These are phyloP conservation scores for Lasiodiplodia citricola DNA, from an alignment of 2,329 filamentous ascomycete genomes.

Conservation along the genomic window DNA sequence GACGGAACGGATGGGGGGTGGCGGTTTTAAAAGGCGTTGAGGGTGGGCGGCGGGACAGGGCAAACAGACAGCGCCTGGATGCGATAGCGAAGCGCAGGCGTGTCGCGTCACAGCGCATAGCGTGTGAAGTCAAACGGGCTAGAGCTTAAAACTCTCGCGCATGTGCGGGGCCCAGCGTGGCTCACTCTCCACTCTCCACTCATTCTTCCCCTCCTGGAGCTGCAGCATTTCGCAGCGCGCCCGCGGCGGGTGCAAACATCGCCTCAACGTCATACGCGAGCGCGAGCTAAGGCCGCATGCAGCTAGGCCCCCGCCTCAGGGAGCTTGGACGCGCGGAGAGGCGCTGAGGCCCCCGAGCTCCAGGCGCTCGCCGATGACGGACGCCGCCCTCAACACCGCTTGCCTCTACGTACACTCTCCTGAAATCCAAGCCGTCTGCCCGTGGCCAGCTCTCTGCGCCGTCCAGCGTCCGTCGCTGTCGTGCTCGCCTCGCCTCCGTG, in stretches of 20 bases:
- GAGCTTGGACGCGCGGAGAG: constrained; percentile 18
- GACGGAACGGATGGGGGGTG: constrained; percentile 15
- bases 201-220: constrained; percentile 15
- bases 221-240: constrained; percentile 22
- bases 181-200: constrained; percentile 20
- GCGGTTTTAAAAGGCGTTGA: constrained; percentile 21
- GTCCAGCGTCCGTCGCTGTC: neutral
- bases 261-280: constrained; percentile 23
- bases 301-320: constrained; percentile 18
- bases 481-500: neutral
- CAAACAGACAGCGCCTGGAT: constrained; percentile 12
- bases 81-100: constrained; percentile 13
- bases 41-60: constrained; percentile 14
- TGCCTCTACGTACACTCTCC: neutral
- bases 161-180: constrained; percentile 17
- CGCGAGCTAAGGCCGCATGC: constrained; percentile 12
- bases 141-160: constrained; percentile 12
- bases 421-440: neutral
- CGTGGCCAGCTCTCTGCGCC: neutral
- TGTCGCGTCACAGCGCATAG: constrained; percentile 18
- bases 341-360: constrained; percentile 5
- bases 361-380: constrained; percentile 14
- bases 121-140: constrained; percentile 2
- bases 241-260: constrained; percentile 14
- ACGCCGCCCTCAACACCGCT: constrained; percentile 11